Evolutionary conservation across 495 filamentous ascomycete genomes (phyloP).

Genomic region (Aspergillus kassunensis): DNA sequence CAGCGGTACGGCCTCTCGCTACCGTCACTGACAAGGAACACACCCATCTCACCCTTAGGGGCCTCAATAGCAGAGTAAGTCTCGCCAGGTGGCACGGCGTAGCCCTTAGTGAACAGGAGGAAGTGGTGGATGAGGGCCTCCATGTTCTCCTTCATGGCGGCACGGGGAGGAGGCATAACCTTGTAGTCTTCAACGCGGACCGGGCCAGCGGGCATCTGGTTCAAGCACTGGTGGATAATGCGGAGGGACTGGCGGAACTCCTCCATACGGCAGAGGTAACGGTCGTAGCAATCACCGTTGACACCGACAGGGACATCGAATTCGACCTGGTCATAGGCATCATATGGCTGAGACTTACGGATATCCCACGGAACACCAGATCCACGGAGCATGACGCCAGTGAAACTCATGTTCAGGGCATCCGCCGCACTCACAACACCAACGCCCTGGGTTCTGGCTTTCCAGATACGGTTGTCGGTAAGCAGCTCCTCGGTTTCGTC

Average conservation of each 20-base stretch:
- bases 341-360: constrained; percentile 91
- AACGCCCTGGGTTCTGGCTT: constrained; percentile 81
- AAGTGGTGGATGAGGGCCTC: constrained; percentile 99
- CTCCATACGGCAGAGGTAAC: constrained; percentile 99
- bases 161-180: constrained; percentile 89
- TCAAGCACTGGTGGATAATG: constrained; percentile 97
- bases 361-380: constrained; percentile 98
- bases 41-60: constrained; percentile 99
- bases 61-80: constrained; percentile 98
- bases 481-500: constrained; percentile 99
- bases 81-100: constrained; percentile 95
- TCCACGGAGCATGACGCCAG: constrained; percentile 95
- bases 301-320: constrained; percentile 96
- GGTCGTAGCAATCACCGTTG: constrained; percentile 98
- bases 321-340: constrained; percentile 95
- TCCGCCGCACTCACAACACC: constrained; percentile 90
- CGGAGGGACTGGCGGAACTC: constrained; percentile 97
- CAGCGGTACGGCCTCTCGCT: constrained; percentile 95
- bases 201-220: constrained; percentile 96
- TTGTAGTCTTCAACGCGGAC: constrained; percentile 98
- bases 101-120: constrained; percentile 96
- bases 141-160: constrained; percentile 99
- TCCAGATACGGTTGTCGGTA: constrained; percentile 99
- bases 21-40: constrained; percentile 94
- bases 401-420: constrained; percentile 92